phyloP scores from a whole-genome alignment of 371 early-diverging fungal genomes.

The Mortierella sp. region DNA sequence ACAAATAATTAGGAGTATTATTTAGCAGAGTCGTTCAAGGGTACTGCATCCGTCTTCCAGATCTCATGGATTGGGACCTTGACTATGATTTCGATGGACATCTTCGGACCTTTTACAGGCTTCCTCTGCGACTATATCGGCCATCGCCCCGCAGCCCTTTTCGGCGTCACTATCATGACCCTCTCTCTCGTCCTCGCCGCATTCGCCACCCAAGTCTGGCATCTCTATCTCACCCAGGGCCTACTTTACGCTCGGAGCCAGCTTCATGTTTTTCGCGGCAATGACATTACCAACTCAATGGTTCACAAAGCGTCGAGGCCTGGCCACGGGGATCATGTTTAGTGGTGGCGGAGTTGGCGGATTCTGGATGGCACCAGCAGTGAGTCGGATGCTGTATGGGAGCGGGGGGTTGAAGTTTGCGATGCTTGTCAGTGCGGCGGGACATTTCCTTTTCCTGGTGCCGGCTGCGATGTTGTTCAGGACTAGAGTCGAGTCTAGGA shows the following conservation, averaged over 20 bases:
- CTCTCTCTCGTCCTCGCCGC: constrained; percentile 64
- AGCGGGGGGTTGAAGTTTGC: constrained; percentile 75
- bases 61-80: too few species aligned
- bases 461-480: constrained; percentile 57
- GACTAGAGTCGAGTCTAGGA: constrained; percentile 28
- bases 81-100: too few species aligned
- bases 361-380: constrained; percentile 75
- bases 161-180: constrained; percentile 62
- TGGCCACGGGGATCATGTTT: constrained; percentile 80
- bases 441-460: constrained; percentile 61
- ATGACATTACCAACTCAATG: constrained; percentile 78
- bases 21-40: too few species aligned
- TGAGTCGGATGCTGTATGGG: constrained; percentile 66
- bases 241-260: constrained; percentile 64
- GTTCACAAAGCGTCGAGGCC: constrained; percentile 82
- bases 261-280: constrained; percentile 72
- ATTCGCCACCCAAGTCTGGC: constrained; percentile 61
- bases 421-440: constrained; percentile 72
- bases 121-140: constrained; percentile 60
- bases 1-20: too few species aligned
- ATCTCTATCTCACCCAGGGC: constrained; percentile 67
- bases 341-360: constrained; percentile 87
- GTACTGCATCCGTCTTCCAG: too few species aligned
- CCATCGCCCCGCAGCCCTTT: constrained; percentile 47
- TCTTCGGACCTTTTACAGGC: constrained; percentile 61